Evolutionary conservation across 2,329 filamentous ascomycete genomes (phyloP).

Genomic region (Graphilbum sp.): DNA sequence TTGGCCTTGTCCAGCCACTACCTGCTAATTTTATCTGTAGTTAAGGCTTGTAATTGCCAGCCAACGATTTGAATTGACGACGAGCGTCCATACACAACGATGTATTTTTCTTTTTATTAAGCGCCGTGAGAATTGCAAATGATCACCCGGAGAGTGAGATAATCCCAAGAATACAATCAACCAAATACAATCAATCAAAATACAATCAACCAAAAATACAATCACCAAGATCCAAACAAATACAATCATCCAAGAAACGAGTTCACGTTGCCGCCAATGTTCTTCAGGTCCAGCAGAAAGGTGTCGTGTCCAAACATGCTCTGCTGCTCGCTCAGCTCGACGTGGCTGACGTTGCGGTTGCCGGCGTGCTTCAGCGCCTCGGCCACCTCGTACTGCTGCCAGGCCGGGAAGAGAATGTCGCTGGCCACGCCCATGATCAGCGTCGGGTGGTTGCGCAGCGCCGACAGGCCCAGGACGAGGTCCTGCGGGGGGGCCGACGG

Average conservation of each 20-base stretch:
- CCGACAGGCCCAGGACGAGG: slow-evolving; percentile 56
- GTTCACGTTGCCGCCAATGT: slow-evolving; percentile 72
- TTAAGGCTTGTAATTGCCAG: too few relatives aligned
- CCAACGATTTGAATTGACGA: too few relatives aligned
- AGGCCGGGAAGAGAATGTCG: slow-evolving; percentile 92
- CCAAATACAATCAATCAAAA: not conserved
- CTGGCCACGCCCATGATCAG: slow-evolving; percentile 89
- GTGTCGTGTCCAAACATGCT: slow-evolving; percentile 95
- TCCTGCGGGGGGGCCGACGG: slow-evolving; percentile 48
- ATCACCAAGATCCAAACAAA: not conserved
- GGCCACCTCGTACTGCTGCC: slow-evolving; percentile 93
- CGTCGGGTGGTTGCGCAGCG: slow-evolving; percentile 60
- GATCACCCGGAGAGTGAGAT: too few relatives aligned
- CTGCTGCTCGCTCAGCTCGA: slow-evolving; percentile 86
- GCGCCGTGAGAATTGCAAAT: too few relatives aligned
- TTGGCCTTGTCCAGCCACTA: too few relatives aligned
- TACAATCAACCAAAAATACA: not conserved
- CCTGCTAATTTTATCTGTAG: too few relatives aligned
- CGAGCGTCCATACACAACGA: too few relatives aligned
- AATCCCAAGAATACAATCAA: too few relatives aligned
- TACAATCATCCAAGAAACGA: slow-evolving; percentile 50
- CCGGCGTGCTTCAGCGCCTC: slow-evolving; percentile 63
- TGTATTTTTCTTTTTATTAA: too few relatives aligned
- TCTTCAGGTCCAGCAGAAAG: slow-evolving; percentile 80
- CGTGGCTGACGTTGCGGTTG: slow-evolving; percentile 67